These are phyloP conservation scores for Trichosporon faecale DNA, from an alignment of 1,284 basidiomycete genomes.

Conservation along the genomic window DNA sequence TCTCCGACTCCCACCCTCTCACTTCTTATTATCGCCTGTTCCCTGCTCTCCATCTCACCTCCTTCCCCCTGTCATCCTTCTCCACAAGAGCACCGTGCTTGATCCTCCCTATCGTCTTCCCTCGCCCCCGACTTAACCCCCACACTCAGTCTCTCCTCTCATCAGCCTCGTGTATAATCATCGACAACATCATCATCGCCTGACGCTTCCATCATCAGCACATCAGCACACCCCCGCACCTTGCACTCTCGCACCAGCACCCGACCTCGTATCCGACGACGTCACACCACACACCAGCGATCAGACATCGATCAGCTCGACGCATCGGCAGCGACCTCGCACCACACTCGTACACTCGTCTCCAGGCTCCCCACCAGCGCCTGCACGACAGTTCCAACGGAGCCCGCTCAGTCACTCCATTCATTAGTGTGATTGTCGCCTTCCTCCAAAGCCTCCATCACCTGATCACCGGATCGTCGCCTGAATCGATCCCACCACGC, in stretches of 20 bases:
- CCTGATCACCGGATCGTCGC: not conserved
- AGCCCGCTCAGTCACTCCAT: not conserved
- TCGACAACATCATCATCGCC: not conserved
- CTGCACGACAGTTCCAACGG: not conserved
- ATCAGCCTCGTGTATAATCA: not conserved
- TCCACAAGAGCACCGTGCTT: constrained; percentile 7
- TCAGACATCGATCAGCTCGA: not conserved
- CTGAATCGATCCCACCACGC: not conserved
- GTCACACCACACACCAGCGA: constrained; percentile 1
- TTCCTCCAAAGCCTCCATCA: not conserved
- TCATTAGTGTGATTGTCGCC: constrained; percentile 1
- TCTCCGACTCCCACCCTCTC: not conserved
- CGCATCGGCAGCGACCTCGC: not conserved
- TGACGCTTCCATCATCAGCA: not conserved
- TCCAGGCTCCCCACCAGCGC: not conserved
- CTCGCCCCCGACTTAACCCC: not conserved
- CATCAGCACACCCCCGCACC: not conserved
- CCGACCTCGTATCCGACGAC: not conserved
- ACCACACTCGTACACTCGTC: not conserved
- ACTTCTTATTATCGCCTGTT: not conserved
- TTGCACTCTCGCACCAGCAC: not conserved
- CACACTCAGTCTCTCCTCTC: not conserved
- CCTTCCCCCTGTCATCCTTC: not conserved
- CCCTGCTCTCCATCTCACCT: not conserved
- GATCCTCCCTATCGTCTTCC: constrained; percentile 6